Conservation (phyloP, 805 yeast species). For the Komagataella populi region DNA sequence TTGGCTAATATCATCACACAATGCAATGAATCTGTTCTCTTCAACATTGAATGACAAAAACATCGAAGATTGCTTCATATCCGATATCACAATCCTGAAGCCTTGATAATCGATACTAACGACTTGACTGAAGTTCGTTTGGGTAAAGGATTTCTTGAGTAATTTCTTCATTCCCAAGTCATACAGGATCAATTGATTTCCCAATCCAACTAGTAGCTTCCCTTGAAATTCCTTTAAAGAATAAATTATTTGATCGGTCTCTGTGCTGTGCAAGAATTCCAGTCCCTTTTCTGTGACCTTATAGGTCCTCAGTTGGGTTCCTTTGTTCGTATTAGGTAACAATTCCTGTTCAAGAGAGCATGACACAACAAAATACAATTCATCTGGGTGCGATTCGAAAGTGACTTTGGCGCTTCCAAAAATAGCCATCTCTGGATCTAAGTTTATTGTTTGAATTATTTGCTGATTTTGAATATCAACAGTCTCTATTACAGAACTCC, state of each 20-base stretch:
- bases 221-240: slow-evolving; percentile 46
- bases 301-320: slow-evolving; percentile 23
- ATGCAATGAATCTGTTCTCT: slow-evolving; percentile 37
- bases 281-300: slow-evolving; percentile 23
- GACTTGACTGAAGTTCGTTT: slow-evolving; percentile 32
- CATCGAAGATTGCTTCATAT: slow-evolving; percentile 51
- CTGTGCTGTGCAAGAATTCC: slow-evolving; percentile 45
- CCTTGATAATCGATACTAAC: slow-evolving; percentile 43
- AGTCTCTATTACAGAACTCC: slow-evolving; percentile 45
- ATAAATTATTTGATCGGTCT: slow-evolving; percentile 29
- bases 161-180: slow-evolving; percentile 74
- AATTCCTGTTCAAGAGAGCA: slow-evolving; percentile 17
- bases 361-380: slow-evolving; percentile 31
- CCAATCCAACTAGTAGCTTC: slow-evolving; percentile 44
- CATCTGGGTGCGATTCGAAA: slow-evolving; percentile 15
- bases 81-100: slow-evolving; percentile 54
- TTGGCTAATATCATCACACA: slow-evolving; percentile 57
- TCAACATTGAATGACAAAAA: slow-evolving; percentile 36
- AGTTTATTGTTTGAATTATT: slow-evolving; percentile 28
- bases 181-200: slow-evolving; percentile 39
- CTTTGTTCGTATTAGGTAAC: slow-evolving; percentile 13
- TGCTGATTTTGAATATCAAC: slow-evolving; percentile 21
- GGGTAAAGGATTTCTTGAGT: slow-evolving; percentile 45
- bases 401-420: slow-evolving; percentile 21
- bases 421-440: slow-evolving; percentile 27